Evolutionary conservation across 352 stramenopile species (phyloP).

Genomic region (Hyaloperonospora brassicae): DNA sequence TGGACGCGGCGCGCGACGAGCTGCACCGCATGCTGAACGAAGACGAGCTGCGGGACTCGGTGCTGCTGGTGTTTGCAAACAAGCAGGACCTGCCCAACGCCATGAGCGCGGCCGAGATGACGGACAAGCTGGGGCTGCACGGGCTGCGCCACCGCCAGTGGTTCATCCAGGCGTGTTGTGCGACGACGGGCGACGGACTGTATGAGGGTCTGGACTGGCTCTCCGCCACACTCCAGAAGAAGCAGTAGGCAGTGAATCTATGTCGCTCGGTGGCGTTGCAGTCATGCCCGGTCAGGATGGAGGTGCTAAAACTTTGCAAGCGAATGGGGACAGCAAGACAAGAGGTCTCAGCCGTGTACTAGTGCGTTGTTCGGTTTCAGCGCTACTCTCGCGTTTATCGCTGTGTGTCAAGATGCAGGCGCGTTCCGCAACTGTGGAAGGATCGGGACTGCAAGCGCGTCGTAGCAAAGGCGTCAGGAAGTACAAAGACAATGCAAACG

Average conservation of each 20-base stretch:
- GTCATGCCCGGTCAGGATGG: slow-evolving; percentile 11
- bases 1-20: slow-evolving; percentile 95
- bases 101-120: slow-evolving; percentile 95
- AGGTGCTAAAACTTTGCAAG: slow-evolving; percentile 18
- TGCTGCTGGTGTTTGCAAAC: slow-evolving; percentile 98
- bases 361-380: slow-evolving; percentile 35
- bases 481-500: slow-evolving; percentile 10
- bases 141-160: slow-evolving; percentile 95
- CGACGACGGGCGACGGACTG: slow-evolving; percentile 96
- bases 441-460: no score
- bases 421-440: background rate
- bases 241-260: slow-evolving; percentile 43
- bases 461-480: background rate
- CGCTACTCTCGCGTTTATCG: slow-evolving; percentile 3
- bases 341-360: slow-evolving; percentile 27
- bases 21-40: slow-evolving; percentile 98
- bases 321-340: slow-evolving; percentile 18
- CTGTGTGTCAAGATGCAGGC: background rate
- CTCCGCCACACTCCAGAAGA: slow-evolving; percentile 76
- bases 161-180: slow-evolving; percentile 99
- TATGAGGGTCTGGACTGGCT: slow-evolving; percentile 99
- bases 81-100: slow-evolving; percentile 98
- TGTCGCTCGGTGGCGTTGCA: slow-evolving; percentile 3
- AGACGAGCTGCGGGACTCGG: slow-evolving; percentile 95
- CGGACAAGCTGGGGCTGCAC: slow-evolving; percentile 97